Percentiles rank a stretch among this genome's conserved stretches.
Evolutionary conservation across 2,329 filamentous ascomycete genomes (phyloP).

Genomic region (Colletotrichum tanaceti): DNA sequence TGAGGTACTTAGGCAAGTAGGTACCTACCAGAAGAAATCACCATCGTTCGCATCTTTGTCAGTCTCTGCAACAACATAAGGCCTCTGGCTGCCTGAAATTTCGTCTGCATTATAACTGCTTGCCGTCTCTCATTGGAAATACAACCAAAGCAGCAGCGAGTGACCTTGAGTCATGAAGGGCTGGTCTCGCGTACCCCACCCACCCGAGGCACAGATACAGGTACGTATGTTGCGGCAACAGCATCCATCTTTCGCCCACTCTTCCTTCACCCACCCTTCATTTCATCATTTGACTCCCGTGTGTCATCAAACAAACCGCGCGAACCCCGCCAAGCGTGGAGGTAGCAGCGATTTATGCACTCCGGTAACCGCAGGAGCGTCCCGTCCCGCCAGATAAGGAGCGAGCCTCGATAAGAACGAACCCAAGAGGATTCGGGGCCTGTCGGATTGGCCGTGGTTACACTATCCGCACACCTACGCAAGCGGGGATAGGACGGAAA

Average conservation of each 20-base stretch:
- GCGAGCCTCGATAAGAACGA: constrained; percentile 20
- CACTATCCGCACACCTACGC: constrained; percentile 14
- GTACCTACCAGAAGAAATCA: too few species aligned
- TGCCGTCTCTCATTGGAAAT: not conserved
- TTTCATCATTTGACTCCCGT: constrained; percentile 11
- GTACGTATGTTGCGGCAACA: not conserved
- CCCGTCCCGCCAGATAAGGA: constrained; percentile 34
- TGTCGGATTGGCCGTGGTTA: not conserved
- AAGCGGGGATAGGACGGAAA: constrained; percentile 29
- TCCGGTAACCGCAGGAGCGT: constrained; percentile 14
- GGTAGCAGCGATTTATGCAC: constrained; percentile 6
- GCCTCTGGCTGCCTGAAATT: not conserved
- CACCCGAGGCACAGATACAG: not conserved
- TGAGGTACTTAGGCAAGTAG: too few species aligned
- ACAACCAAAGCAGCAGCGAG: not conserved
- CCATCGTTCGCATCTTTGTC: not conserved
- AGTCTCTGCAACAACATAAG: constrained; percentile 1
- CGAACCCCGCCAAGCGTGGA: constrained; percentile 21
- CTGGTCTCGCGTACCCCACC: not conserved
- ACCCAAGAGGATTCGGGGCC: constrained; percentile 19
- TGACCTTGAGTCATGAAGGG: constrained; percentile 16
- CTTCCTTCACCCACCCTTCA: constrained; percentile 4
- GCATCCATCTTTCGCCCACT: not conserved
- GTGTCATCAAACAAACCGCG: too few species aligned
- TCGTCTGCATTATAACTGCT: not conserved